These are phyloP conservation scores for Colletotrichum scovillei DNA, from an alignment of 2,329 filamentous ascomycete species.

Conservation along the genomic window DNA sequence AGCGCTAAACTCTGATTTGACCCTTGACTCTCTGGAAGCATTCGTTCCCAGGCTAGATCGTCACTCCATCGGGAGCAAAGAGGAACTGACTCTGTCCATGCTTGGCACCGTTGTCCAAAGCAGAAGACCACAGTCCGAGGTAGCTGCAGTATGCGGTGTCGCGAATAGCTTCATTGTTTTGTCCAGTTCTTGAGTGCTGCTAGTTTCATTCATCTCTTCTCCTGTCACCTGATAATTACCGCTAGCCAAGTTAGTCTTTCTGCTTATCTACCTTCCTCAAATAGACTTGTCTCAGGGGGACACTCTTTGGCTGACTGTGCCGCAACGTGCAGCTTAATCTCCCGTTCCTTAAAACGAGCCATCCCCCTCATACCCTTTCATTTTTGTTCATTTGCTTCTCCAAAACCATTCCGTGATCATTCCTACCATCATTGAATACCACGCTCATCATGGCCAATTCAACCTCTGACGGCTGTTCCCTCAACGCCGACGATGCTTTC, in stretches of 20 bases:
- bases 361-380: not conserved
- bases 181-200: not conserved
- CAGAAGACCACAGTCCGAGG: not conserved
- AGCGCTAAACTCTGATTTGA: not conserved
- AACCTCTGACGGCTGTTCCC: constrained; percentile 17
- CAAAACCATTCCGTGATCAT: not conserved
- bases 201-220: not conserved
- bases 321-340: not conserved
- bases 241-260: not conserved
- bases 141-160: not conserved
- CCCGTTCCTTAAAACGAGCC: not conserved
- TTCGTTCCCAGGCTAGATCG: not conserved
- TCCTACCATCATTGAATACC: not conserved
- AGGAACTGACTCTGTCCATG: not conserved
- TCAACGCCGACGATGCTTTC: constrained; percentile 36
- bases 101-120: constrained; percentile 4
- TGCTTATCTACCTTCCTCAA: constrained; percentile 30
- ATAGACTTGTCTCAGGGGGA: constrained; percentile 20
- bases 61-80: not conserved
- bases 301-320: not conserved
- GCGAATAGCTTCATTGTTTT: not conserved
- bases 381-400: accelerated
- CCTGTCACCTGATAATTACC: no score
- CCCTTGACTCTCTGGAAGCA: not conserved
- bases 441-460: constrained; percentile 9